Base-by-base conservation (phyloP, 2,329 filamentous ascomycete genomes). In the Akanthomyces lecanii region DNA sequence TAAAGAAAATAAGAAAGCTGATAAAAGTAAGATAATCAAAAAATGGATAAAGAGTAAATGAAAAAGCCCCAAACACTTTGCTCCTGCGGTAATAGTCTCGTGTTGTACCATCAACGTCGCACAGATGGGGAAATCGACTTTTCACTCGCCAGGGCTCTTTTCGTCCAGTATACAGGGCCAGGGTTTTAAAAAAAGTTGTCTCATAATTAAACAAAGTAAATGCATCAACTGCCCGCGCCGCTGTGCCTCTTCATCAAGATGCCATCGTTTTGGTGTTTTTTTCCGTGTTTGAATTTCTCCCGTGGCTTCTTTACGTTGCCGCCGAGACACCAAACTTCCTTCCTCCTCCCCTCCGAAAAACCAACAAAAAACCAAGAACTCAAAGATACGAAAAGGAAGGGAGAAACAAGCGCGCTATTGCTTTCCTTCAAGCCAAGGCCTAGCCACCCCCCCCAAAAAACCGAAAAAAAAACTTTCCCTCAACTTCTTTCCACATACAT, bases 171-270 rank as follows among this genome's bases (percentile, higher is more conserved):
- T 38, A 38, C 10, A 7, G 7, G 38, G 14, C 12, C 38, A 3
- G 38, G 45, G 23, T 5, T 38, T 53, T 11, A 12, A 21, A 38
- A 40, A 48, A 48, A 28, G 21, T 18, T 28, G 36, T 51, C 40
- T 58, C 45, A 36, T 44, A 18, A 38, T 62, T 45, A 66, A 64
- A 66, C 65, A 66, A 62, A 66, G 60, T 66, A 66, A 58, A 63
- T 65, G 62, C 63, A 61, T 57, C 57, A 44, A 38, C 55, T 45
- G 52, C 45, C 45, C 45, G 28, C 55, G 21, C 54, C 56, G 47
- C 33, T 51, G 28, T 50, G 45, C 53, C 53, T 51, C 56, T 60
- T 66, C 50, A 10, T 55, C 57, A 28, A 36, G 10, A 63, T 45
- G 48, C 38, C 47, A 47, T 21, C 18, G 30, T 52, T 57, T 52